Evolutionary conservation across 306 rosid species (phyloP).

Genomic region (Begonia peltatifolia): DNA sequence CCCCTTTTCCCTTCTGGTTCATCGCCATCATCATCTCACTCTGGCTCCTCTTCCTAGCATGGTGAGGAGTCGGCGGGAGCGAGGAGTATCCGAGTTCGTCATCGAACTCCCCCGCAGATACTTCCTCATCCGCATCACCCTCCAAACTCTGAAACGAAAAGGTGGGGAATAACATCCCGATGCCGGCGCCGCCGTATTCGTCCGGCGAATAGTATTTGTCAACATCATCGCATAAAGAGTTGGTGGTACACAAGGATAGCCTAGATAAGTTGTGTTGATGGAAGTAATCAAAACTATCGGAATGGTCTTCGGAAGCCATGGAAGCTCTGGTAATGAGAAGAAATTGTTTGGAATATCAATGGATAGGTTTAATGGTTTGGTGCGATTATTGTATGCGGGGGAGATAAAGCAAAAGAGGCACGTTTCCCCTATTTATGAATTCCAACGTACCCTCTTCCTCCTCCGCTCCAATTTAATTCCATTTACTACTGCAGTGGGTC

Average conservation of each 20-base stretch:
- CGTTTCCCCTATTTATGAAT: too few species aligned
- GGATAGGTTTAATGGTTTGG: too few species aligned
- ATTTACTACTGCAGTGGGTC: too few species aligned
- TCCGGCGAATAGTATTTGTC: background rate
- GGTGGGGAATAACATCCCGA: conserved; percentile 24
- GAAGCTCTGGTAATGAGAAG: background rate
- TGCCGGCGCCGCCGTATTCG: conserved; percentile 4
- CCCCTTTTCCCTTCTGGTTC: conserved; percentile 1
- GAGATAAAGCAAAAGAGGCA: too few species aligned
- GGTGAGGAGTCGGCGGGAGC: conserved; percentile 43
- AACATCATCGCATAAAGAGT: conserved; percentile 17
- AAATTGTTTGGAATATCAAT: too few species aligned
- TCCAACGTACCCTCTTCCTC: too few species aligned
- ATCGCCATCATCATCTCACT: background rate
- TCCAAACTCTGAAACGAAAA: conserved; percentile 47
- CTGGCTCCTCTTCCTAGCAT: conserved; percentile 9
- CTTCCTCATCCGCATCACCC: conserved; percentile 33
- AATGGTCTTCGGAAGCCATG: background rate
- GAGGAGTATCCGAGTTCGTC: conserved; percentile 37
- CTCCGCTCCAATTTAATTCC: too few species aligned
- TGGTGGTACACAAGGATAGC: conserved; percentile 50
- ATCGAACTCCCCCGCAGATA: conserved; percentile 34
- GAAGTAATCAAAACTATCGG: background rate
- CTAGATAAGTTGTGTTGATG: conserved; percentile 19
- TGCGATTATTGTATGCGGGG: too few species aligned